Conservation (phyloP, 306 rosid genomes). For the Cicer cuneatum region DNA sequence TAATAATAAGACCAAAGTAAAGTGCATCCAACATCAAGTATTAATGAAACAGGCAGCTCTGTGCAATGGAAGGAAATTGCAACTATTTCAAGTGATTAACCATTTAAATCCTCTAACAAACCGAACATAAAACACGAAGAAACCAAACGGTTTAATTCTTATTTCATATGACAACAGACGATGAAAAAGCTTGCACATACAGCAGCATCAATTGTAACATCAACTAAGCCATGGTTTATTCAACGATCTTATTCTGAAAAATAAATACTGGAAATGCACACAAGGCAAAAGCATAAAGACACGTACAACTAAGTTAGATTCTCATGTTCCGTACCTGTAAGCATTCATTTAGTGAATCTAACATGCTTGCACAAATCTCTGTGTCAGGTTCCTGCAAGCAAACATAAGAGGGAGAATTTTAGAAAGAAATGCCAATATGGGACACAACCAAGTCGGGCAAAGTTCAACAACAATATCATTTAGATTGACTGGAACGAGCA, state of each 20-base stretch:
- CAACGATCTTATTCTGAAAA: background rate
- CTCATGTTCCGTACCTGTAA: constrained; percentile 68
- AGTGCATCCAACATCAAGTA: background rate
- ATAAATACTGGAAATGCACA: background rate
- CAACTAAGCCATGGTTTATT: background rate
- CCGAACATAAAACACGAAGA: constrained; percentile 11
- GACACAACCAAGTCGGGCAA: constrained; percentile 12
- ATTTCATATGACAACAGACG: background rate
- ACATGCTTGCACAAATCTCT: constrained; percentile 92
- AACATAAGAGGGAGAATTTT: constrained; percentile 36
- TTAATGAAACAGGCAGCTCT: constrained; percentile 15
- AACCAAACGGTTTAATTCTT: constrained; percentile 1
- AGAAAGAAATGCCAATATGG: constrained; percentile 20
- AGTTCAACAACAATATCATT: constrained; percentile 12
- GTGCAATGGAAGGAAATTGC: background rate
- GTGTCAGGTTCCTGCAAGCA: constrained; percentile 96
- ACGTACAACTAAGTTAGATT: background rate
- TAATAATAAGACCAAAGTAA: background rate
- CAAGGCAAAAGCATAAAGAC: background rate
- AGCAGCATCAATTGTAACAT: constrained; percentile 19
- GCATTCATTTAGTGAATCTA: constrained; percentile 93
- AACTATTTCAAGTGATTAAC: constrained; percentile 10
- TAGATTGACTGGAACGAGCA: background rate
- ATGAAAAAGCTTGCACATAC: background rate
- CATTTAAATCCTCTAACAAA: constrained; percentile 23